Percentiles rank a stretch among this genome's conserved stretches.
phyloP scores from a whole-genome alignment of 805 yeast genomes.

The Wickerhamiella galacta region DNA sequence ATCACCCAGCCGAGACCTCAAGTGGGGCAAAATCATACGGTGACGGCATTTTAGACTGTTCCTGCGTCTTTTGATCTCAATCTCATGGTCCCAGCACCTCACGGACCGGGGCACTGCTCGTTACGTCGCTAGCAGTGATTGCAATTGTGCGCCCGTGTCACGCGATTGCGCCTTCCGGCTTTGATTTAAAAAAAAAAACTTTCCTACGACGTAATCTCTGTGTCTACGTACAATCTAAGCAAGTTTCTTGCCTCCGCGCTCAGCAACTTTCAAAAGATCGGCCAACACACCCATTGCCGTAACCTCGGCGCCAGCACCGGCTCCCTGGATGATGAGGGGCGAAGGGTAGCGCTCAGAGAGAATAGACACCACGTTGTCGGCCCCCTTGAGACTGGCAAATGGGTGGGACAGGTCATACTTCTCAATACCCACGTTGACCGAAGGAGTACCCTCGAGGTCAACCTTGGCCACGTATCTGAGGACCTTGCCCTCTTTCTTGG shows the following conservation, averaged over 20 bases:
- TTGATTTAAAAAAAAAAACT: too few species aligned
- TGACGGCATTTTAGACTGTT: too few species aligned
- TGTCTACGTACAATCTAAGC: too few species aligned
- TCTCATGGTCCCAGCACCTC: too few species aligned
- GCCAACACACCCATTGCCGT: conserved; percentile 86
- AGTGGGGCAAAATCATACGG: too few species aligned
- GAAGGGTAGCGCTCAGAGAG: conserved; percentile 81
- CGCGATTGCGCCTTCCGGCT: too few species aligned
- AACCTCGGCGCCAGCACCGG: conserved; percentile 71
- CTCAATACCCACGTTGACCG: conserved; percentile 70
- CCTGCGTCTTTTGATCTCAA: too few species aligned
- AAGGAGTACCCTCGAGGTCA: conserved; percentile 39
- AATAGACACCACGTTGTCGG: conserved; percentile 89
- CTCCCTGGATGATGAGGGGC: conserved; percentile 94
- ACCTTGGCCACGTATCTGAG: conserved; percentile 87
- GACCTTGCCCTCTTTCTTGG: conserved; percentile 70
- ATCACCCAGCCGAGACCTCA: conserved; percentile 15
- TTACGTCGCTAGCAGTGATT: too few species aligned
- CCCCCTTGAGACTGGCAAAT: conserved; percentile 86
- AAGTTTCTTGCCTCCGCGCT: too few species aligned
- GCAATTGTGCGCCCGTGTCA: too few species aligned
- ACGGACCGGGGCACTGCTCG: too few species aligned
- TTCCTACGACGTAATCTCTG: too few species aligned
- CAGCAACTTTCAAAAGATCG: conserved; percentile 81
- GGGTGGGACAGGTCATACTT: conserved; percentile 84